A percentile compares a stretch with the other conserved stretches of the same genome.
These are phyloP conservation scores for Xylariaceae sp. DNA, from an alignment of 2,329 filamentous ascomycete genomes.

Conservation along the genomic window DNA sequence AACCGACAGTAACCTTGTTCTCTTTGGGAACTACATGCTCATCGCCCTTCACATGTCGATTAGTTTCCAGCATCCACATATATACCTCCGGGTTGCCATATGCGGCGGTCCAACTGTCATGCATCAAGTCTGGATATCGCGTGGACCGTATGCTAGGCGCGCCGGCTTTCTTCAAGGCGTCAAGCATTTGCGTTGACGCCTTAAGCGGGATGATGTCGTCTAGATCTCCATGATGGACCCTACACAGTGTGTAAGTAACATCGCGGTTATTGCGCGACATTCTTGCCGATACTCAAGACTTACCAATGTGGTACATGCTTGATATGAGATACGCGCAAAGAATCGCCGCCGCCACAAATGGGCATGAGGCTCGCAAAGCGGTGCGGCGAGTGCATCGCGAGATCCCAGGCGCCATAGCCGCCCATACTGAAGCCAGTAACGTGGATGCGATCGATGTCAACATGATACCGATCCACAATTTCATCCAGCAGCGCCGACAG, in stretches of 20 bases:
- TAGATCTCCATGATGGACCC: neutral
- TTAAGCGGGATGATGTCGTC: slow-evolving; percentile 12
- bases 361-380: neutral
- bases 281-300: neutral
- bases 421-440: slow-evolving; percentile 3
- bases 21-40: neutral
- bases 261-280: neutral
- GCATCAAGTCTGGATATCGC: neutral
- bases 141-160: slow-evolving; percentile 1
- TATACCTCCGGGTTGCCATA: slow-evolving; percentile 16
- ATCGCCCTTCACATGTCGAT: slow-evolving; percentile 4
- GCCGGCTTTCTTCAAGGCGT: neutral
- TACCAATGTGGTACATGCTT: neutral
- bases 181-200: slow-evolving; percentile 7
- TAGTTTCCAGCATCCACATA: neutral
- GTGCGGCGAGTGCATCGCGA: neutral
- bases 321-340: neutral
- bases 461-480: slow-evolving; percentile 4
- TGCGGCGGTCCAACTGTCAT: slow-evolving; percentile 15
- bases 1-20: slow-evolving; percentile 5
- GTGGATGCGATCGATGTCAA: slow-evolving; percentile 1
- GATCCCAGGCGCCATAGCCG: slow-evolving; percentile 7
- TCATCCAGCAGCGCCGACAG: slow-evolving; percentile 5
- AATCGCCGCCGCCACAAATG: neutral
- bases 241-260: slow-evolving; percentile 8